These are phyloP conservation scores for Arabis alpina DNA, from an alignment of 345 rosid genomes.

Conservation along the genomic window DNA sequence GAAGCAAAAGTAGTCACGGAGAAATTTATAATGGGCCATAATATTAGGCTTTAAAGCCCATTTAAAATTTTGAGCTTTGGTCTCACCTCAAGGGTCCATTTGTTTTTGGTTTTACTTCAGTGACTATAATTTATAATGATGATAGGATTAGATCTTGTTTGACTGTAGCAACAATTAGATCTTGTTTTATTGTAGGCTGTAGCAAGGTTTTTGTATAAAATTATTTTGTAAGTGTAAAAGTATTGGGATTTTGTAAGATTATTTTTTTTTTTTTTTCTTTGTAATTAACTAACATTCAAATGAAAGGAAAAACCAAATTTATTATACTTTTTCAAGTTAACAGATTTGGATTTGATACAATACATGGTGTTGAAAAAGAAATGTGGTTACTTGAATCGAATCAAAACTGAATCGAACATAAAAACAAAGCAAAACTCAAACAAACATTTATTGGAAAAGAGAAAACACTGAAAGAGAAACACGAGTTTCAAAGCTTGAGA, in stretches of 20 bases:
- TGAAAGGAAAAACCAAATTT: background rate
- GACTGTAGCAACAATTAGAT: background rate
- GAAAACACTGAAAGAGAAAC: background rate
- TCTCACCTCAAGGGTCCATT: background rate
- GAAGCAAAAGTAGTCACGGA: constrained; percentile 4
- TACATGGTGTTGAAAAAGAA: background rate
- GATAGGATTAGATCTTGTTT: too few species aligned
- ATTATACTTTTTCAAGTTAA: background rate
- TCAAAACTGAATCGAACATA: background rate
- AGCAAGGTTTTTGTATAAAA: too few species aligned
- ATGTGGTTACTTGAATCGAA: background rate
- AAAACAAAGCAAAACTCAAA: background rate
- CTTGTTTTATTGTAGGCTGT: background rate
- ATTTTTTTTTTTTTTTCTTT: background rate
- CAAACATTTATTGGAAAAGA: background rate
- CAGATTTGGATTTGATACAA: background rate
- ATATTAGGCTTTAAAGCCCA: constrained; percentile 2
- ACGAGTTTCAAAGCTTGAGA: background rate
- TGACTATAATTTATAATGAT: too few species aligned
- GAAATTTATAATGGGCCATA: background rate
- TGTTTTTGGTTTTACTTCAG: too few species aligned
- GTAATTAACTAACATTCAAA: background rate
- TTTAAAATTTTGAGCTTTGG: background rate
- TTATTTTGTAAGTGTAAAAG: too few species aligned
- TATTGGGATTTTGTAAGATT: background rate